Conservation (phyloP, 192 early-diverging fungal genomes). For the Umbelopsis isabellina region DNA sequence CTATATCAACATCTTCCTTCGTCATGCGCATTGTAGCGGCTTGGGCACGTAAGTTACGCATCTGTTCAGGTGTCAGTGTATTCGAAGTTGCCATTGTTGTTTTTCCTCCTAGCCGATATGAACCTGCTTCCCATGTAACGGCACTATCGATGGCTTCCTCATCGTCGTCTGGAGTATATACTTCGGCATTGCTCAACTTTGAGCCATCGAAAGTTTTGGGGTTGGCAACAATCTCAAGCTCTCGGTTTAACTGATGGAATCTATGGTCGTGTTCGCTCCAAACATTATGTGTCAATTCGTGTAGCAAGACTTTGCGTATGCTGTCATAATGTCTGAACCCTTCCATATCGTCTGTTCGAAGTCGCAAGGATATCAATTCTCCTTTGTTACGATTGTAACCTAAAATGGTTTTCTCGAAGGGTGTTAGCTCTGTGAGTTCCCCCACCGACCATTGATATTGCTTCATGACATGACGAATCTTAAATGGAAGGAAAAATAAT, state of each 20-base stretch:
- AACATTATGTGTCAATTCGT: constrained; percentile 80
- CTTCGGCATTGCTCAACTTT: constrained; percentile 38
- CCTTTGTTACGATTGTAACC: constrained; percentile 76
- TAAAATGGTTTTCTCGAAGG: constrained; percentile 65
- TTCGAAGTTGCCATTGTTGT: neutral
- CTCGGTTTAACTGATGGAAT: constrained; percentile 73
- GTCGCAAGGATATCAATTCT: constrained; percentile 69
- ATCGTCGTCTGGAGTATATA: constrained; percentile 44
- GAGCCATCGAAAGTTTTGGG: constrained; percentile 51
- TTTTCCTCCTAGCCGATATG: constrained; percentile 62
- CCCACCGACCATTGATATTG: constrained; percentile 70
- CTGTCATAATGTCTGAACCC: constrained; percentile 77
- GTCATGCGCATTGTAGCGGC: constrained; percentile 64
- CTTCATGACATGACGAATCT: constrained; percentile 58
- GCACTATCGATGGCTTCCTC: constrained; percentile 38
- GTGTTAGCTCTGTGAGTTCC: constrained; percentile 68
- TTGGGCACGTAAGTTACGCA: constrained; percentile 55
- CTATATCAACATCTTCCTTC: constrained; percentile 66
- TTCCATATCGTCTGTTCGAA: constrained; percentile 76
- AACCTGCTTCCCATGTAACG: constrained; percentile 54
- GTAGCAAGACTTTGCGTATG: constrained; percentile 70
- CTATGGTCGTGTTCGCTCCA: constrained; percentile 70
- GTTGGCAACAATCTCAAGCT: constrained; percentile 63
- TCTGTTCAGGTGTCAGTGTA: constrained; percentile 19
- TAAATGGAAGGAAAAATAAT: neutral